Conservation (phyloP, 1,284 basidiomycete species). For the Pseudozyma pruni region DNA sequence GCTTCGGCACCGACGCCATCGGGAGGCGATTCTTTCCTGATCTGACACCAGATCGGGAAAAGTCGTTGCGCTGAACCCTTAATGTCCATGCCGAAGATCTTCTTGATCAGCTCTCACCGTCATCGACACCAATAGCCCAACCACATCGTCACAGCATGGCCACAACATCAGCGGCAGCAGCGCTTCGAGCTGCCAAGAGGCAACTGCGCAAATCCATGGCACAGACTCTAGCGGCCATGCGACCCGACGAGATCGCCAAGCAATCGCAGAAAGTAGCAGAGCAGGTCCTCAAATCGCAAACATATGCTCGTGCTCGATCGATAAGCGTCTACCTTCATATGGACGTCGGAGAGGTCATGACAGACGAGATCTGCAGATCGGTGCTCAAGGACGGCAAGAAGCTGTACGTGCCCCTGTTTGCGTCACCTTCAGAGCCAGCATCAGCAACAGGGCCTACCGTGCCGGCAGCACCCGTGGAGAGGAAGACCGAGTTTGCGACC, state of each 20-base stretch:
- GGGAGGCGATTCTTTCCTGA: background rate
- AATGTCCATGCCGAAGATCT: background rate
- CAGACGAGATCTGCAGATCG: constrained; percentile 66
- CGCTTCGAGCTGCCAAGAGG: constrained; percentile 54
- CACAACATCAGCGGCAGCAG: constrained; percentile 13
- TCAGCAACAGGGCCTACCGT: constrained; percentile 31
- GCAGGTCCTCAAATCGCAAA: constrained; percentile 61
- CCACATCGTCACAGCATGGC: background rate
- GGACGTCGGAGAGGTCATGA: constrained; percentile 66
- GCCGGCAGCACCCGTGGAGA: constrained; percentile 10
- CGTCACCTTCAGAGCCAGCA: constrained; percentile 48
- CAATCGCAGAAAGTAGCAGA: constrained; percentile 47
- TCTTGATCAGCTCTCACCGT: background rate
- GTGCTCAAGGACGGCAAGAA: constrained; percentile 63
- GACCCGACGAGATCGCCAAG: constrained; percentile 23
- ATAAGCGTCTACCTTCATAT: constrained; percentile 68
- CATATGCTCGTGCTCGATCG: constrained; percentile 55
- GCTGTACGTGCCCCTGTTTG: constrained; percentile 68
- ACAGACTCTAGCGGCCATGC: constrained; percentile 36
- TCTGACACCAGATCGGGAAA: background rate
- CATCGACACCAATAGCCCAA: constrained; percentile 9
- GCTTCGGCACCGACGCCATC: constrained; percentile 15
- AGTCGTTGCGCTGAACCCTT: constrained; percentile 5
- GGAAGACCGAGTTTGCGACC: constrained; percentile 51
- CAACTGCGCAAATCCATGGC: constrained; percentile 59